phyloP scores from a whole-genome alignment of 129 eudicot species.

The Arctium lappa region DNA sequence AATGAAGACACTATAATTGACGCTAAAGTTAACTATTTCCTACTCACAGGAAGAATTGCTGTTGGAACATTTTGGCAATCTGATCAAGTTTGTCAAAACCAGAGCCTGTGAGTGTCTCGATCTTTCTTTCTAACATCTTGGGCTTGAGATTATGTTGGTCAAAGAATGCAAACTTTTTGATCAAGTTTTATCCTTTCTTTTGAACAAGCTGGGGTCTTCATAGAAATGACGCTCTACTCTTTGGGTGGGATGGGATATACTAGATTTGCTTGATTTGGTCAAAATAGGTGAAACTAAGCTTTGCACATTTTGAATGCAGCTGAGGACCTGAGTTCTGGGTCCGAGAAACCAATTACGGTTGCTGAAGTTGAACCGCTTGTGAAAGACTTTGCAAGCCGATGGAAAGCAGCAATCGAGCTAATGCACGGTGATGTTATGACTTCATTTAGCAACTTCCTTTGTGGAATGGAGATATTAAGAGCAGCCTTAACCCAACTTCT shows the following conservation, averaged over 20 bases:
- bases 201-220: too few relatives aligned
- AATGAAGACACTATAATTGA: background rate
- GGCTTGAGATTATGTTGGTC: background rate
- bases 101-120: slow-evolving; percentile 66
- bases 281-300: background rate
- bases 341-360: slow-evolving; percentile 59
- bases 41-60: slow-evolving; percentile 82
- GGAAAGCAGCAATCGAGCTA: slow-evolving; percentile 94
- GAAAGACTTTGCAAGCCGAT: slow-evolving; percentile 87
- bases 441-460: slow-evolving; percentile 88
- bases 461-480: slow-evolving; percentile 97
- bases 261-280: background rate
- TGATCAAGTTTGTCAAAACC: slow-evolving; percentile 88
- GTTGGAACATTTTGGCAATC: slow-evolving; percentile 82
- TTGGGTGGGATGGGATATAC: too few relatives aligned
- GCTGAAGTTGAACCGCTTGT: slow-evolving; percentile 86
- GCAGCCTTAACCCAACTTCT: slow-evolving; percentile 90
- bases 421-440: slow-evolving; percentile 96
- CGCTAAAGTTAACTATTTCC: background rate
- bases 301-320: slow-evolving; percentile 36
- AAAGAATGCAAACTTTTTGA: too few relatives aligned
- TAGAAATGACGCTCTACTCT: too few relatives aligned
- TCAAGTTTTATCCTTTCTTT: background rate
- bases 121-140: background rate
- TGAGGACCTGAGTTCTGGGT: slow-evolving; percentile 65